These are phyloP conservation scores for Crithidia sp. DNA, from an alignment of 208 protist species.

Conservation along the genomic window DNA sequence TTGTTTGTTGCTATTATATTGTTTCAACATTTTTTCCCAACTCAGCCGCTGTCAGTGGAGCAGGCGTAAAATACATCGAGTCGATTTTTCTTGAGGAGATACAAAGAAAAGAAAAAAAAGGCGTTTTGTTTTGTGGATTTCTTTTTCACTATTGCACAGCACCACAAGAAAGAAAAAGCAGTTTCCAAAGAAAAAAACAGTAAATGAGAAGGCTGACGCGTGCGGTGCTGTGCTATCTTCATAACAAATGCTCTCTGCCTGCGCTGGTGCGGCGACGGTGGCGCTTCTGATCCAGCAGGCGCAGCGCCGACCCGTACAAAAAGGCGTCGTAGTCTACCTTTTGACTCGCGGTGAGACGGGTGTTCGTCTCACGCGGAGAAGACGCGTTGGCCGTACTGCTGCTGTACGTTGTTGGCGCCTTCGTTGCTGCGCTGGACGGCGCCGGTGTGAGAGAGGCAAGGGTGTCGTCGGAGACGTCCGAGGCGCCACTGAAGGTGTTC, in stretches of 20 bases:
- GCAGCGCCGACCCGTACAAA: slow-evolving; percentile 49
- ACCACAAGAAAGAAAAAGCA: too few species aligned
- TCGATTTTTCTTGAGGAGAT: too few species aligned
- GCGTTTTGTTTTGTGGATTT: too few species aligned
- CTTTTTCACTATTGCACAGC: too few species aligned
- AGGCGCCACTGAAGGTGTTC: background rate
- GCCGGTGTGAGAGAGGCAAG: background rate
- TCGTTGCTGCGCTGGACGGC: slow-evolving; percentile 1
- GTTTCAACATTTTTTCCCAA: too few species aligned
- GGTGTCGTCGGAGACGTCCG: background rate
- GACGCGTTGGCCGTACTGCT: background rate
- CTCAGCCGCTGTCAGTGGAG: too few species aligned
- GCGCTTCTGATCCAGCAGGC: slow-evolving; percentile 30
- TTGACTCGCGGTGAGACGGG: slow-evolving; percentile 39
- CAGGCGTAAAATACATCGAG: too few species aligned
- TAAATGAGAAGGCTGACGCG: too few species aligned
- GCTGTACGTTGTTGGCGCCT: slow-evolving; percentile 13
- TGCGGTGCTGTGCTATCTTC: background rate
- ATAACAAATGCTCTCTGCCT: background rate
- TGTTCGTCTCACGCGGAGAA: background rate
- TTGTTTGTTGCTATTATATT: too few species aligned
- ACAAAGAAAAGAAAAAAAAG: too few species aligned
- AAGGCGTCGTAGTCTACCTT: slow-evolving; percentile 50
- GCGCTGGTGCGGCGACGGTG: background rate
- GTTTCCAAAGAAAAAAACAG: too few species aligned